Evolutionary conservation across 148 eudicot species (phyloP).

Genomic region (Gaultheria prostrata): DNA sequence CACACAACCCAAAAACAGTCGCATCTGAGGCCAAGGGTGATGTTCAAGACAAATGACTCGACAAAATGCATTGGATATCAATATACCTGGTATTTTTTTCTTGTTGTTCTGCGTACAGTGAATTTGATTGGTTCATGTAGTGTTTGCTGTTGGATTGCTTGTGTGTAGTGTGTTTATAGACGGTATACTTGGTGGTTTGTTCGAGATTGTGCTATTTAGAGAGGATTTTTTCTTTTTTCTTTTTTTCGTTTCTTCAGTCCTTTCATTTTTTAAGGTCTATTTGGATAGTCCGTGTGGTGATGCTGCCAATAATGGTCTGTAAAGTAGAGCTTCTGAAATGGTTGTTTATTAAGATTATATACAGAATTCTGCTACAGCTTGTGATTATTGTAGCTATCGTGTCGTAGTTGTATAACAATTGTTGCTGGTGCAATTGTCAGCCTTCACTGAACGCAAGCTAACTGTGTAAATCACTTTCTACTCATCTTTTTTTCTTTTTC

Average conservation of each 20-base stretch:
- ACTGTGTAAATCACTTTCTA: background rate
- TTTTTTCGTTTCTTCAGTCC: conserved; percentile 9
- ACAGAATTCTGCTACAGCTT: conserved; percentile 12
- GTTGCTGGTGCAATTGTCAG: background rate
- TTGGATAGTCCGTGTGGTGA: conserved; percentile 22
- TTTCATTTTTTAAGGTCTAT: conserved; percentile 14
- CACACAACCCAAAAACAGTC: conserved; percentile 60
- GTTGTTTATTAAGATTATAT: conserved; percentile 4
- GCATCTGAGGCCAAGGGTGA: conserved; percentile 55
- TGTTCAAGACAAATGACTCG: conserved; percentile 34
- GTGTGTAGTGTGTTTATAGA: conserved; percentile 13
- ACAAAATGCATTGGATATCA: background rate
- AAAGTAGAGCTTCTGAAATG: conserved; percentile 7
- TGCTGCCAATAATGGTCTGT: conserved; percentile 16
- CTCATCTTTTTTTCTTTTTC: background rate
- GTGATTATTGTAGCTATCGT: background rate
- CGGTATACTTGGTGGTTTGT: conserved; percentile 15
- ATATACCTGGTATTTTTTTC: conserved; percentile 9
- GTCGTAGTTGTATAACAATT: background rate
- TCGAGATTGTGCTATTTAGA: conserved; percentile 13
- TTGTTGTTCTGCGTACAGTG: conserved; percentile 9
- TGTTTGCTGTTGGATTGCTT: conserved; percentile 14
- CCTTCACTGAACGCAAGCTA: too few species aligned
- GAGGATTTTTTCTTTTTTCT: background rate
- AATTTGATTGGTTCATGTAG: conserved; percentile 9